A percentile compares a stretch with the other conserved stretches of the same genome.
Conservation (phyloP, 441 rosid genomes). For the Mallotus repandus region DNA sequence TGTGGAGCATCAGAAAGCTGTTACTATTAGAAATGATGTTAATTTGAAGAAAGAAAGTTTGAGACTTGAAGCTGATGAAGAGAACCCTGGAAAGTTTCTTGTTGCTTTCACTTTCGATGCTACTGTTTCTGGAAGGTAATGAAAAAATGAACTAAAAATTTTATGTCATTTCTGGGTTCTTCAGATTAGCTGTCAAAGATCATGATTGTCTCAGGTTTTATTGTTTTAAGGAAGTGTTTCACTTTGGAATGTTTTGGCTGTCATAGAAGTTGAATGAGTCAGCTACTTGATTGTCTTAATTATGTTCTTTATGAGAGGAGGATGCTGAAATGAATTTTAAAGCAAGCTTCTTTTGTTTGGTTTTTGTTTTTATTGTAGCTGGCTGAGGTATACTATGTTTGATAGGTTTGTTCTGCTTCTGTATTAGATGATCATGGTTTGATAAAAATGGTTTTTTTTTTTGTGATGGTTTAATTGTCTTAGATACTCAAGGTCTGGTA, state of each 20-base stretch:
- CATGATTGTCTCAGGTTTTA: neutral
- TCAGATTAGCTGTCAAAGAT: neutral
- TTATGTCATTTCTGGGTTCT: neutral
- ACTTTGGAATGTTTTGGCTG: conserved; percentile 6
- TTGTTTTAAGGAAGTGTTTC: neutral
- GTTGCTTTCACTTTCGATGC: conserved; percentile 95
- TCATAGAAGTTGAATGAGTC: conserved; percentile 1
- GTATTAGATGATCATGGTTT: neutral
- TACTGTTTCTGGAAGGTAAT: conserved; percentile 80
- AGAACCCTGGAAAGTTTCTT: conserved; percentile 58
- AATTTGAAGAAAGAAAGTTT: conserved; percentile 85
- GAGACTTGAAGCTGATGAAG: conserved; percentile 64
- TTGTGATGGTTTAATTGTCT: neutral
- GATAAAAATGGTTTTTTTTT: neutral
- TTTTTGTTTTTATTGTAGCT: neutral
- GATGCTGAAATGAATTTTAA: neutral
- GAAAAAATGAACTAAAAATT: neutral
- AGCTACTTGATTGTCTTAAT: conserved; percentile 1
- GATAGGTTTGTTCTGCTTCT: neutral
- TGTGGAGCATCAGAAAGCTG: conserved; percentile 91
- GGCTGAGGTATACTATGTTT: neutral
- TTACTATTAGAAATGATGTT: conserved; percentile 75
- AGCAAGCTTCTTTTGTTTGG: neutral
- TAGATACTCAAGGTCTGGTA: neutral
- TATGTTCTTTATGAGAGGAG: neutral